Conservation (phyloP, 768 basidiomycete species). For the Sporobolomyces pararoseus region DNA sequence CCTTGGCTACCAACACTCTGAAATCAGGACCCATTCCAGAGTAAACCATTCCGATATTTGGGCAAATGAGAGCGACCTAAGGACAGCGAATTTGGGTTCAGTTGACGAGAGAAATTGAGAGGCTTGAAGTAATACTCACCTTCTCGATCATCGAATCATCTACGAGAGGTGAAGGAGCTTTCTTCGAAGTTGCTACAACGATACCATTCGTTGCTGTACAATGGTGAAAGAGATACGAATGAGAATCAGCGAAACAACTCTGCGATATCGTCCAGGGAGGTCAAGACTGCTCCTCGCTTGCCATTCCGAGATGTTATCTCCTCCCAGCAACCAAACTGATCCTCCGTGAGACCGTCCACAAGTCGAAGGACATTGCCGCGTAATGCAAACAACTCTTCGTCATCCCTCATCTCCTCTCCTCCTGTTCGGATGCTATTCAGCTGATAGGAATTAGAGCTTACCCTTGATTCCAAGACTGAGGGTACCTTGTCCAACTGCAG, state of each 20-base stretch:
- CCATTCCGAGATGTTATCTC: too few species aligned
- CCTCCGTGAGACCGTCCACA: too few species aligned
- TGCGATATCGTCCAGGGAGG: too few species aligned
- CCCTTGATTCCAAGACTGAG: conserved; percentile 99
- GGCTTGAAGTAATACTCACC: conserved; percentile 33
- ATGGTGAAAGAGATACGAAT: too few species aligned
- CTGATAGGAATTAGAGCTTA: conserved; percentile 48
- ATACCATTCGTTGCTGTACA: conserved; percentile 97
- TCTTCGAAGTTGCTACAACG: conserved; percentile 99
- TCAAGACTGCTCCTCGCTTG: too few species aligned
- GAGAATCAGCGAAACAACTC: neutral
- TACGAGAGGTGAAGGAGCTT: conserved; percentile 92
- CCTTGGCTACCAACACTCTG: conserved; percentile 84
- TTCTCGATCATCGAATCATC: conserved; percentile 98
- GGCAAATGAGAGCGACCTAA: conserved; percentile 74
- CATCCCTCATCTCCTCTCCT: too few species aligned
- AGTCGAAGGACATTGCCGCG: neutral
- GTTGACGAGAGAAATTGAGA: neutral
- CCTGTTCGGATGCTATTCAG: neutral
- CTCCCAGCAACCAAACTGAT: too few species aligned
- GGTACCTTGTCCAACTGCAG: conserved; percentile 80
- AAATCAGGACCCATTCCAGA: conserved; percentile 99
- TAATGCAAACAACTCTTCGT: neutral
- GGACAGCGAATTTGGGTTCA: neutral
- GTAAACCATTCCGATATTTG: conserved; percentile 99